These are phyloP conservation scores for Trichoderma sp. DNA, from an alignment of 2,329 filamentous ascomycete genomes.

Conservation along the genomic window DNA sequence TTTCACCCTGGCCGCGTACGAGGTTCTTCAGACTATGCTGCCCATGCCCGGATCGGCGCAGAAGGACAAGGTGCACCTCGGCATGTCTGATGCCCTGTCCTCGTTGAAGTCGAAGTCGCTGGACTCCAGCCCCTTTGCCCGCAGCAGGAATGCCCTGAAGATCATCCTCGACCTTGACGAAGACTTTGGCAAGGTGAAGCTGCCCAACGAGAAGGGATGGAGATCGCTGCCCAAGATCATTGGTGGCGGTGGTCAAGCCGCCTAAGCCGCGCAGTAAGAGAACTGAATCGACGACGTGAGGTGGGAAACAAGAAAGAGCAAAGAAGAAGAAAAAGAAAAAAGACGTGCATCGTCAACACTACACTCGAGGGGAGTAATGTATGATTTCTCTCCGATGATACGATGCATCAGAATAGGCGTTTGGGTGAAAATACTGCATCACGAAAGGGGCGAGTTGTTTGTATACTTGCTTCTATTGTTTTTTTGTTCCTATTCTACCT, in stretches of 20 bases:
- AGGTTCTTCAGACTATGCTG: constrained; percentile 78
- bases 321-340: neutral
- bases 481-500: neutral
- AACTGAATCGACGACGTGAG: neutral
- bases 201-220: constrained; percentile 57
- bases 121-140: constrained; percentile 52
- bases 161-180: constrained; percentile 93
- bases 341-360: constrained; percentile 3
- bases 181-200: constrained; percentile 78
- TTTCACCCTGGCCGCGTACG: constrained; percentile 94
- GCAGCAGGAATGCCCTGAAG: constrained; percentile 88
- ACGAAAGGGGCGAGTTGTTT: constrained; percentile 20
- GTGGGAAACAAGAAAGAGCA: neutral
- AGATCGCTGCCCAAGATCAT: constrained; percentile 54
- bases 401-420: constrained; percentile 26
- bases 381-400: constrained; percentile 22
- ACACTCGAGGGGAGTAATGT: constrained; percentile 1
- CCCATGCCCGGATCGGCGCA: constrained; percentile 68
- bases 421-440: constrained; percentile 20
- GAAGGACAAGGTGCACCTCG: constrained; percentile 54
- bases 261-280: neutral
- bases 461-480: constrained; percentile 20
- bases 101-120: constrained; percentile 34
- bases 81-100: constrained; percentile 63
- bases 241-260: constrained; percentile 39